These are phyloP conservation scores for Alternaria postmessia DNA, from an alignment of 2,329 filamentous ascomycete genomes.

Conservation along the genomic window DNA sequence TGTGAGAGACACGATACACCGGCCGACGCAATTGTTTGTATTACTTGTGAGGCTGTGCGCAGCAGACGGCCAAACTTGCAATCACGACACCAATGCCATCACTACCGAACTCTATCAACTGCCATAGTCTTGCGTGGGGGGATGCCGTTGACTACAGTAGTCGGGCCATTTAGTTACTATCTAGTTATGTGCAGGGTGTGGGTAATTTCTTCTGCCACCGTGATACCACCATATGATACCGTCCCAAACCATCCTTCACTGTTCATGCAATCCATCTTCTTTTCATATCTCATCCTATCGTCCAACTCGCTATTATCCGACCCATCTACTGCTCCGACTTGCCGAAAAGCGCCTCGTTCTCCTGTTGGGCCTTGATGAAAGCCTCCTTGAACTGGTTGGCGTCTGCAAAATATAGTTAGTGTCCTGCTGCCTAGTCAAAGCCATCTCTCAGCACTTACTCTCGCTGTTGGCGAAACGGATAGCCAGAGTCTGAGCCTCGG, in stretches of 20 bases:
- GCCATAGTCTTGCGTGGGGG: constrained; percentile 4
- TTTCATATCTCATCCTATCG: constrained; percentile 14
- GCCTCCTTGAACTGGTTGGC: constrained; percentile 98
- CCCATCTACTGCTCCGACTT: constrained; percentile 55
- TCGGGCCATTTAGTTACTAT: constrained; percentile 45
- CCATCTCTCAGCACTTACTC: constrained; percentile 68
- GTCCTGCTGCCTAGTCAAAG: constrained; percentile 22
- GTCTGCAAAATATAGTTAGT: constrained; percentile 63
- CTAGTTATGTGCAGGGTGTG: constrained; percentile 48
- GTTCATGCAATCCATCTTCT: constrained; percentile 35
- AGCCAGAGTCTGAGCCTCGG: constrained; percentile 92
- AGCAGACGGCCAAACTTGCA: neutral
- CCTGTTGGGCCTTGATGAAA: constrained; percentile 95
- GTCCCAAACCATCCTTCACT: constrained; percentile 37
- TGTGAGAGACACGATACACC: constrained; percentile 1
- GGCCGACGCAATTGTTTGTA: neutral
- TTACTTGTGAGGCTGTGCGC: neutral
- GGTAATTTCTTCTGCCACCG: constrained; percentile 38
- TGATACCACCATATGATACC: constrained; percentile 33
- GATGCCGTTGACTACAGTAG: constrained; percentile 30
- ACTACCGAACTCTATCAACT: neutral
- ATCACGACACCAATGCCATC: neutral
- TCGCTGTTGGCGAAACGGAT: constrained; percentile 98
- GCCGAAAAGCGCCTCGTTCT: constrained; percentile 86
- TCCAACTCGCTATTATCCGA: constrained; percentile 17